Evolutionary conservation across 495 filamentous ascomycete genomes (phyloP).

Genomic region (Daldinia vernicosa): DNA sequence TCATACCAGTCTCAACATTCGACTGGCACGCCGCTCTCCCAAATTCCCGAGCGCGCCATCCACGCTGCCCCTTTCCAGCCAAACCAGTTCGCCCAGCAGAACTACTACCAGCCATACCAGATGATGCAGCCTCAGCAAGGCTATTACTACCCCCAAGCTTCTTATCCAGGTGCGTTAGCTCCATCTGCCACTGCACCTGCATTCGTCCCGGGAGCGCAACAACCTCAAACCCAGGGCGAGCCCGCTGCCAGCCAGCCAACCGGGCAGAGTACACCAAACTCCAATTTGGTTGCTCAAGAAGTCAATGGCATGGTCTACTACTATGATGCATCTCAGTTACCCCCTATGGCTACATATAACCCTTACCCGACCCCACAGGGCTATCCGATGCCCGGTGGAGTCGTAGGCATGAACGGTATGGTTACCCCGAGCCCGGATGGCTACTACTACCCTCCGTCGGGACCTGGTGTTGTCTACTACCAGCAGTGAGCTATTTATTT

Average conservation of each 20-base stretch:
- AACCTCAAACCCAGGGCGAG: conserved; percentile 59
- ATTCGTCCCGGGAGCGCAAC: conserved; percentile 66
- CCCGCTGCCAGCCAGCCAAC: conserved; percentile 54
- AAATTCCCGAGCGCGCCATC: conserved; percentile 93
- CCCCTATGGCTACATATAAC: conserved; percentile 60
- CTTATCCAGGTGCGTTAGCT: conserved; percentile 64
- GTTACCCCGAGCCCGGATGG: conserved; percentile 73
- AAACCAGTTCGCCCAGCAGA: conserved; percentile 68
- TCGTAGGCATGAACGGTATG: conserved; percentile 81
- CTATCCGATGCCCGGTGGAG: conserved; percentile 62
- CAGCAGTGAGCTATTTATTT: conserved; percentile 55
- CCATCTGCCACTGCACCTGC: conserved; percentile 63
- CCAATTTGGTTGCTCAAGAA: conserved; percentile 87
- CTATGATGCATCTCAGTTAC: conserved; percentile 79
- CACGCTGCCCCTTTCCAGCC: conserved; percentile 94
- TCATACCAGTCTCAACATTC: conserved; percentile 82
- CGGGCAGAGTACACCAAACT: conserved; percentile 53
- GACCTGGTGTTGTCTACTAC: conserved; percentile 72
- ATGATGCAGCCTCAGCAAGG: conserved; percentile 63
- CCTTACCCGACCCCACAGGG: conserved; percentile 61
- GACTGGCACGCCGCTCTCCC: conserved; percentile 85
- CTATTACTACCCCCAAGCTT: conserved; percentile 63
- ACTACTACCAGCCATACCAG: conserved; percentile 68
- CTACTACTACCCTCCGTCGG: conserved; percentile 77
- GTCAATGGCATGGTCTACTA: conserved; percentile 96